Evolutionary conservation across 257 asterid species (phyloP).

Genomic region (Cruciata laevipes): DNA sequence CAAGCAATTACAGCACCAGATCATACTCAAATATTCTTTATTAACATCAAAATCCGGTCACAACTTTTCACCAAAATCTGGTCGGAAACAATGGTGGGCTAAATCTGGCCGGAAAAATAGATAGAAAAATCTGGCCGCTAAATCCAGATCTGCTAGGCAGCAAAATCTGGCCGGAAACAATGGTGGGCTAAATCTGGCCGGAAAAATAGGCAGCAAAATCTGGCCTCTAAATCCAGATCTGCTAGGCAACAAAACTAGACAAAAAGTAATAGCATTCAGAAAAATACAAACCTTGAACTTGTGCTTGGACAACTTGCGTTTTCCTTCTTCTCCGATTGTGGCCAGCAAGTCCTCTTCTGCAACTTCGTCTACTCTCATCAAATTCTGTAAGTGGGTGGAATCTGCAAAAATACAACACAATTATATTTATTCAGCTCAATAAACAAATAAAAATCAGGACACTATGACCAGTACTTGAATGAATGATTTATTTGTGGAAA

Average conservation of each 20-base stretch:
- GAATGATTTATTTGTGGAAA: neutral
- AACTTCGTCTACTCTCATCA: slow-evolving; percentile 94
- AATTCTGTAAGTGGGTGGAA: slow-evolving; percentile 87
- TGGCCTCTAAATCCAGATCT: no score
- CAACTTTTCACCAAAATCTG: no score
- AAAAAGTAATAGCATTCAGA: neutral
- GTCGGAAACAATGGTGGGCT: no score
- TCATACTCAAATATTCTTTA: neutral
- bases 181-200: no score
- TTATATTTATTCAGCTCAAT: neutral
- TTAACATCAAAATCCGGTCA: neutral
- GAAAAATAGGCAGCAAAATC: no score
- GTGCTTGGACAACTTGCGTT: slow-evolving; percentile 46
- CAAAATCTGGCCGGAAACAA: no score
- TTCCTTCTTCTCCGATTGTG: slow-evolving; percentile 96
- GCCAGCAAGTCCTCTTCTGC: slow-evolving; percentile 95
- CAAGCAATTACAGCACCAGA: neutral
- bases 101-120: no score
- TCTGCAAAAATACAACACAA: slow-evolving; percentile 38
- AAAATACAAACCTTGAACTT: slow-evolving; percentile 44
- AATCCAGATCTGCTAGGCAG: no score
- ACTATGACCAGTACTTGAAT: no score
- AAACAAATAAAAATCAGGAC: no score
- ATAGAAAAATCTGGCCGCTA: no score
- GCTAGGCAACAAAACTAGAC: no score